phyloP scores from a whole-genome alignment of 345 rosid species.

The Ceriops decandra region DNA sequence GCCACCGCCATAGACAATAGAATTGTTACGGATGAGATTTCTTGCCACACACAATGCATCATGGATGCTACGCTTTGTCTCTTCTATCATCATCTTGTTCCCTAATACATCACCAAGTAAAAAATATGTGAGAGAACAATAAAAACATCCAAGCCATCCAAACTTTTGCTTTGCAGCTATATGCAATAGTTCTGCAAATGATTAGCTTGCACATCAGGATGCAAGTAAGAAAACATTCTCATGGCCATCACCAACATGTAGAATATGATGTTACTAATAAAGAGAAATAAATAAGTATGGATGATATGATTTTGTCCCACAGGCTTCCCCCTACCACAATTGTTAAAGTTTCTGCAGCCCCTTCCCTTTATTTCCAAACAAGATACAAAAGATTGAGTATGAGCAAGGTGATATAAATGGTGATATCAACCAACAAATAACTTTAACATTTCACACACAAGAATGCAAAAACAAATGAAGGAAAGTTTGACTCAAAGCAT shows the following conservation, averaged over 20 bases:
- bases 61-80: conserved; percentile 94
- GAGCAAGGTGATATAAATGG: neutral
- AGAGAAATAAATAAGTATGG: too few species aligned
- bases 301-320: too few species aligned
- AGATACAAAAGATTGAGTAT: too few species aligned
- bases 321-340: too few species aligned
- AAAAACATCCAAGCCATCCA: neutral
- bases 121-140: conserved; percentile 7
- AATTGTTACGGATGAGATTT: conserved; percentile 89
- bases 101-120: conserved; percentile 43
- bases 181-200: too few species aligned
- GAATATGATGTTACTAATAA: too few species aligned
- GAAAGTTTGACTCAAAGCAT: neutral
- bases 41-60: conserved; percentile 94
- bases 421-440: neutral
- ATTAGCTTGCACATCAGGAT: too few species aligned
- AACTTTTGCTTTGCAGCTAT: neutral
- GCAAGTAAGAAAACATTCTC: too few species aligned
- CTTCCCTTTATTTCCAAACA: too few species aligned
- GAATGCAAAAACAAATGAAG: neutral
- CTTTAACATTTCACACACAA: neutral
- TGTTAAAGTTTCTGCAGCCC: too few species aligned
- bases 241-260: too few species aligned
- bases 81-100: conserved; percentile 97
- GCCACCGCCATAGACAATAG: conserved; percentile 96